A percentile compares a stretch with the other conserved stretches of the same genome.
These are phyloP conservation scores for Hypoxylon sp. DNA, from an alignment of 2,329 filamentous ascomycete species.

Conservation along the genomic window DNA sequence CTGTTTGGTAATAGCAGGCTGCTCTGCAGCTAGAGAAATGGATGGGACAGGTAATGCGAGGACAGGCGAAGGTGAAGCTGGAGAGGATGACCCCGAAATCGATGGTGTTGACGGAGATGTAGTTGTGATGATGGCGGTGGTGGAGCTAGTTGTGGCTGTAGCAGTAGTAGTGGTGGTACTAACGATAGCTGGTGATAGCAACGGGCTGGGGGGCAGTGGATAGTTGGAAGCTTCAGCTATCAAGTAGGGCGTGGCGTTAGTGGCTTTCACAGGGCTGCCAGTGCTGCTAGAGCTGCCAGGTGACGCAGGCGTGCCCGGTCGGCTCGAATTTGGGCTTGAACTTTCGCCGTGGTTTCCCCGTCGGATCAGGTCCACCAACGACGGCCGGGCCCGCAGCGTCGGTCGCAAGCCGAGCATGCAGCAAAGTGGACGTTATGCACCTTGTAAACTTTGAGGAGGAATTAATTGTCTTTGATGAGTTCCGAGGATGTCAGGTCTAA, in stretches of 20 bases:
- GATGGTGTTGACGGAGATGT: constrained; percentile 37
- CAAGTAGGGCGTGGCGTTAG: constrained; percentile 36
- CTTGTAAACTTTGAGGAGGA: constrained; percentile 21
- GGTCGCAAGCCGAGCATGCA: constrained; percentile 67
- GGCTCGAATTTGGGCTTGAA: constrained; percentile 45
- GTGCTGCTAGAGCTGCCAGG: constrained; percentile 38
- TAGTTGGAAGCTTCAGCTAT: constrained; percentile 48
- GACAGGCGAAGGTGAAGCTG: constrained; percentile 53
- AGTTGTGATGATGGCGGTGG: constrained; percentile 21
- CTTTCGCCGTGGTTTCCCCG: constrained; percentile 50
- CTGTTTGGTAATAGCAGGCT: constrained; percentile 47
- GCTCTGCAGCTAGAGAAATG: constrained; percentile 49
- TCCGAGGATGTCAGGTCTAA: constrained; percentile 5
- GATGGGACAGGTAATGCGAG: constrained; percentile 50
- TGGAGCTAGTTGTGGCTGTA: constrained; percentile 49
- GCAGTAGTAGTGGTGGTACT: constrained; percentile 36
- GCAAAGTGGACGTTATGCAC: constrained; percentile 21
- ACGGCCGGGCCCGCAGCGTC: constrained; percentile 66
- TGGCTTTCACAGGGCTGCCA: constrained; percentile 17
- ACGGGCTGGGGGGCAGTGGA: constrained; percentile 52
- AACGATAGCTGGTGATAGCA: constrained; percentile 18
- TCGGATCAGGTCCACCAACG: constrained; percentile 66
- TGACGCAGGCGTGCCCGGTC: constrained; percentile 49
- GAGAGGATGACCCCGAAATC: constrained; percentile 51
- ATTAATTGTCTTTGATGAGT: constrained; percentile 11